phyloP scores from a whole-genome alignment of 2,329 filamentous ascomycete genomes.

The Orbilia blumenaviensis region DNA sequence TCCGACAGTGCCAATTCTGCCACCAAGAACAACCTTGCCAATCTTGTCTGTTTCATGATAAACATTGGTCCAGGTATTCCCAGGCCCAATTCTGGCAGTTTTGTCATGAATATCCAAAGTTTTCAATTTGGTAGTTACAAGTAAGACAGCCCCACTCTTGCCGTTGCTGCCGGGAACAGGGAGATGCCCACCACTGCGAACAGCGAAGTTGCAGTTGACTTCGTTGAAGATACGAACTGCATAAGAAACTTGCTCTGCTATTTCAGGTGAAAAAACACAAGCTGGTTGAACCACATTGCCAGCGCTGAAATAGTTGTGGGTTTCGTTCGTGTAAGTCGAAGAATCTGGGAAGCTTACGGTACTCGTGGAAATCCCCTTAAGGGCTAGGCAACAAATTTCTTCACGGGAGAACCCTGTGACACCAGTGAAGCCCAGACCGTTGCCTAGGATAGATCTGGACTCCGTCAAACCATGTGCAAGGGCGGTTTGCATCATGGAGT shows the following conservation, averaged over 20 bases:
- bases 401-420: neutral
- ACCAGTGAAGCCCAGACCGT: neutral
- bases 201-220: slow-evolving; percentile 63
- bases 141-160: slow-evolving; percentile 64
- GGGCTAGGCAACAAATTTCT: slow-evolving; percentile 16
- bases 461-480: neutral
- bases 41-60: slow-evolving; percentile 62
- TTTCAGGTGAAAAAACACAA: slow-evolving; percentile 23
- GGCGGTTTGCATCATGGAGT: neutral
- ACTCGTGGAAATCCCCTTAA: neutral
- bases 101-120: slow-evolving; percentile 59
- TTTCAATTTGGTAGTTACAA: slow-evolving; percentile 64
- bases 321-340: neutral
- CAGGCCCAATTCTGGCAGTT: slow-evolving; percentile 63
- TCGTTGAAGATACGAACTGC: slow-evolving; percentile 15
- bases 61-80: slow-evolving; percentile 64
- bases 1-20: slow-evolving; percentile 63
- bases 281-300: slow-evolving; percentile 17
- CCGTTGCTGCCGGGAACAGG: slow-evolving; percentile 67
- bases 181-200: slow-evolving; percentile 69
- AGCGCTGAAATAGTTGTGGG: slow-evolving; percentile 12
- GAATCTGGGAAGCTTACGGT: slow-evolving; percentile 6
- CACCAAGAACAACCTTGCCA: slow-evolving; percentile 63
- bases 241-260: slow-evolving; percentile 16
- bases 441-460: neutral